Evolutionary conservation across 1,139 yeast species (phyloP).

Genomic region (Zygosaccharomyces sapae): DNA sequence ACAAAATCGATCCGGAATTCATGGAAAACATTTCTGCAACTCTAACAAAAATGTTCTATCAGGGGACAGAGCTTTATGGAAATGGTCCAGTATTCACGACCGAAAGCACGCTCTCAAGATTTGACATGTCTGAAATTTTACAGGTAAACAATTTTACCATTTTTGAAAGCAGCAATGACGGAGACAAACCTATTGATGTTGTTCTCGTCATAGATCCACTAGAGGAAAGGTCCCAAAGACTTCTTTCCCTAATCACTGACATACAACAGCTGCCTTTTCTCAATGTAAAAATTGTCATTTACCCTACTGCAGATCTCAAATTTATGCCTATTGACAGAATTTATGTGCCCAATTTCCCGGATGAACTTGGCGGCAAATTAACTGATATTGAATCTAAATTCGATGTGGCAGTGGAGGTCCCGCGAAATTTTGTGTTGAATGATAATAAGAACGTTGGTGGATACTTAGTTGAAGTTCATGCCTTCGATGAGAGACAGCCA

Average conservation of each 20-base stretch:
- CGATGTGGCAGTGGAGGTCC: slow-evolving; percentile 58
- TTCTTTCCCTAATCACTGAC: slow-evolving; percentile 48
- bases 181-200: slow-evolving; percentile 44
- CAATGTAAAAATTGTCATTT: slow-evolving; percentile 51
- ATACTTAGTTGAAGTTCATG: slow-evolving; percentile 70
- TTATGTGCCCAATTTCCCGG: slow-evolving; percentile 36
- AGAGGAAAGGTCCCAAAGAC: slow-evolving; percentile 61
- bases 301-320: slow-evolving; percentile 48
- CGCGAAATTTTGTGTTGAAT: slow-evolving; percentile 37
- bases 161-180: slow-evolving; percentile 24
- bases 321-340: slow-evolving; percentile 54
- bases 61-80: slow-evolving; percentile 46
- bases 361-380: slow-evolving; percentile 1
- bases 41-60: slow-evolving; percentile 38
- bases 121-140: slow-evolving; percentile 42
- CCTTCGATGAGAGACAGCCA: slow-evolving; percentile 32
- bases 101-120: slow-evolving; percentile 33
- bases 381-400: slow-evolving; percentile 30
- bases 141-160: slow-evolving; percentile 35
- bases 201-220: slow-evolving; percentile 67
- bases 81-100: slow-evolving; percentile 31
- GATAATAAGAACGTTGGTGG: slow-evolving; percentile 38
- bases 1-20: slow-evolving; percentile 32
- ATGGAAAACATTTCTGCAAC: slow-evolving; percentile 43
- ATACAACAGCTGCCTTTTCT: slow-evolving; percentile 44